Evolutionary conservation across 2,329 filamentous ascomycete species (phyloP), one percentile per base, ranked within the genome.

Genomic region (Sclerotiophoma versabilis): DNA sequence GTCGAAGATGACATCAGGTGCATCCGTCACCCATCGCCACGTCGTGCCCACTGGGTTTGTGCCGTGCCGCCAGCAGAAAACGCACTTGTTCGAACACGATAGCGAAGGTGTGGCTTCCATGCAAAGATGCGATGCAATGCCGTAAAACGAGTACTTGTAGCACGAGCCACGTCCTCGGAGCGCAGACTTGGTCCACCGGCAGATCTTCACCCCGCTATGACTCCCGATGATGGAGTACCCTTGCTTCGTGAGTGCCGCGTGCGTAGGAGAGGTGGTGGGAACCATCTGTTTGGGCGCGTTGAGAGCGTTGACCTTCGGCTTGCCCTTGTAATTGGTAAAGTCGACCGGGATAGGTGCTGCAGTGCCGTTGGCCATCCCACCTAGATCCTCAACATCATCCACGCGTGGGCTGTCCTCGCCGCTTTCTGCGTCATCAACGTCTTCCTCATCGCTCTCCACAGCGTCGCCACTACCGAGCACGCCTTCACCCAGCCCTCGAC

Each of bases 91-190:
- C 59, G 90, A 95, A 81, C 93, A 99, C 9, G 92, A 96, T 4
- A 99, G 84, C 0, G 93, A 96, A 0, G 93, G 93, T 0, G 93
- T 98, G 2, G 93, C 93, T 77, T 99, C 93, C 95, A 99, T 99
- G 76, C 93, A 99, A 58, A 96, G 89, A 71, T 99, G 95, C 0
- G 93, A 97, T 61, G 90, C 86, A 75, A 99, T 99, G 42, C 93
- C 93, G 75, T 99, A 99, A 75, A 99, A 96, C 0, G 91, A 96
- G 76, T 87, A 97, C 72, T 99, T 98, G 83, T 99, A 99, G 80
- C 93, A 99, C 20, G 91, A 96, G 4, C 93, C 95, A 33, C 93
- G 88, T 11, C 93, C 93, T 32, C 93, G 90, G 0, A 98, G 86
- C 9, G 93, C 93, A 1, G 93, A 97, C 77, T 99, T 99, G 9